These are phyloP conservation scores for Malus sieversii DNA, from an alignment of 306 rosid genomes.

Conservation along the genomic window DNA sequence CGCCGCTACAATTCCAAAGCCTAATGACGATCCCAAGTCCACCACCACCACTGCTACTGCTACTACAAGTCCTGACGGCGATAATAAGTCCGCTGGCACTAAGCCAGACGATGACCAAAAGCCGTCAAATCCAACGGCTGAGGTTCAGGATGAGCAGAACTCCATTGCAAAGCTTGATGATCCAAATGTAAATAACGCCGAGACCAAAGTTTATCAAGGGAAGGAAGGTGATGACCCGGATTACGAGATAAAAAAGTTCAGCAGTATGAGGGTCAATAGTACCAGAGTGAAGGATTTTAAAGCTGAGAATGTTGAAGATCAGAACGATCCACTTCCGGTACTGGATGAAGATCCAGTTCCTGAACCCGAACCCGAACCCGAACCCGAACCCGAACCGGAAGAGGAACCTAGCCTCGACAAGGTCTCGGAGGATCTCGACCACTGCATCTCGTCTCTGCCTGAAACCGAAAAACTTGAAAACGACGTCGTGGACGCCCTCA, in stretches of 20 bases:
- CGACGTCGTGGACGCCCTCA: background rate
- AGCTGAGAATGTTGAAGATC: background rate
- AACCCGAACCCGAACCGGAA: background rate
- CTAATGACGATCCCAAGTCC: background rate
- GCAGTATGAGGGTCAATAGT: too few relatives aligned
- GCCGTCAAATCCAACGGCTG: background rate
- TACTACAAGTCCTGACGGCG: background rate
- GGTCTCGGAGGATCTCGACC: constrained; percentile 32
- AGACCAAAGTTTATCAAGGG: background rate
- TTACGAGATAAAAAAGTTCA: background rate
- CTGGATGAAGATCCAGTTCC: background rate
- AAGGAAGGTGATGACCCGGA: background rate
- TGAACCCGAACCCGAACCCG: background rate
- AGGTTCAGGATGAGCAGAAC: background rate
- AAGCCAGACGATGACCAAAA: background rate
- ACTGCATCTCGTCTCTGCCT: constrained; percentile 12
- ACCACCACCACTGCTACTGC: too few relatives aligned
- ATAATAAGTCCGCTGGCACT: background rate
- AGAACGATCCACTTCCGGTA: background rate
- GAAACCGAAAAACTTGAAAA: background rate
- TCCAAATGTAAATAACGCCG: background rate
- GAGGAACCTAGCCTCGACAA: constrained; percentile 23
- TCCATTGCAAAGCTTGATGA: background rate
- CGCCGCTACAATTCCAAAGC: background rate
- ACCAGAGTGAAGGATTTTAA: background rate